phyloP scores from a whole-genome alignment of 73 alveolate genomes.

The Halteria grandinella region DNA sequence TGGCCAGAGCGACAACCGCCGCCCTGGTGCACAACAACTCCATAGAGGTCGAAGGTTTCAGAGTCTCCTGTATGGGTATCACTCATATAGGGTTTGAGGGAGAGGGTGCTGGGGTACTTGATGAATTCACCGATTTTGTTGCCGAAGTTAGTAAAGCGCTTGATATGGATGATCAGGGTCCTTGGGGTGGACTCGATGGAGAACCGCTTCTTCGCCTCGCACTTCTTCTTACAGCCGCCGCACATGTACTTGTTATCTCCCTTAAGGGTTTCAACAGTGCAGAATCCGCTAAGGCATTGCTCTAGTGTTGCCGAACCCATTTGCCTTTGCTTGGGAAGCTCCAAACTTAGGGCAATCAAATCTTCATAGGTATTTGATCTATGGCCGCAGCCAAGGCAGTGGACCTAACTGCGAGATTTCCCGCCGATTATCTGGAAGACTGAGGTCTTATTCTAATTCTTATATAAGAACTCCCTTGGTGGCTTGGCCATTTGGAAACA shows the following conservation, averaged over 20 bases:
- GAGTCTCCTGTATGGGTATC: not conserved
- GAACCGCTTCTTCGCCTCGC: slow-evolving; percentile 84
- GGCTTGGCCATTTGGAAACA: slow-evolving; percentile 2
- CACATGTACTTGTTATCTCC: slow-evolving; percentile 89
- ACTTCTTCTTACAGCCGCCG: slow-evolving; percentile 80
- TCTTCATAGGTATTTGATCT: slow-evolving; percentile 59
- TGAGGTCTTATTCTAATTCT: slow-evolving; percentile 7
- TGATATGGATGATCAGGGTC: slow-evolving; percentile 50
- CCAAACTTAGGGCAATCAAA: slow-evolving; percentile 50
- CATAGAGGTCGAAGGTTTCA: slow-evolving; percentile 60
- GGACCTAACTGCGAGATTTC: slow-evolving; percentile 49
- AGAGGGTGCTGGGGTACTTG: slow-evolving; percentile 41
- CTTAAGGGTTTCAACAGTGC: slow-evolving; percentile 67
- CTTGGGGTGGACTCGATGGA: slow-evolving; percentile 78
- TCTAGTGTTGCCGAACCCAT: slow-evolving; percentile 27
- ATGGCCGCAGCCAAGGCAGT: slow-evolving; percentile 53
- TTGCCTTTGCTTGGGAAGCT: not conserved
- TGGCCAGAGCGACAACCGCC: slow-evolving; percentile 72
- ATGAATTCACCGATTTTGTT: slow-evolving; percentile 40
- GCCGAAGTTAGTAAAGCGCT: slow-evolving; percentile 65
- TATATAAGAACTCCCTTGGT: not conserved
- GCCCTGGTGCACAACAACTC: slow-evolving; percentile 78
- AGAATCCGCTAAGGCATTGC: slow-evolving; percentile 52
- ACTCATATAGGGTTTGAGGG: slow-evolving; percentile 24
- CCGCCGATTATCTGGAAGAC: slow-evolving; percentile 63